phyloP scores from a whole-genome alignment of 805 yeast species.

The Ogataea corticis region DNA sequence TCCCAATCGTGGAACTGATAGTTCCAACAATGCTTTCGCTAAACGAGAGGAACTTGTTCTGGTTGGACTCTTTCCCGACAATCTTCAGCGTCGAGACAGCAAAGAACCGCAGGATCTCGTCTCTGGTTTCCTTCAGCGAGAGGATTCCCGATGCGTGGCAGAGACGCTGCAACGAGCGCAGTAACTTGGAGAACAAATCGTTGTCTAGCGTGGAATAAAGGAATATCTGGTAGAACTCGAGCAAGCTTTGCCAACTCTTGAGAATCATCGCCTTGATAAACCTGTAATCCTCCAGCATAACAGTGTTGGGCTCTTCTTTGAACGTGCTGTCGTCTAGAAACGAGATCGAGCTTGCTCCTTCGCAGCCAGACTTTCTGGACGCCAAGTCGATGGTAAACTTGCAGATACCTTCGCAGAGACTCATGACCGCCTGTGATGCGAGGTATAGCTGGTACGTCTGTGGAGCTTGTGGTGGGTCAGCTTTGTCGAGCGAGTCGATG shows the following conservation, averaged over 20 bases:
- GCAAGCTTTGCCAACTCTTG: conserved; percentile 41
- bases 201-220: conserved; percentile 68
- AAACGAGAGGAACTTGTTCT: conserved; percentile 41
- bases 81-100: conserved; percentile 46
- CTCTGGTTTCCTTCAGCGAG: conserved; percentile 56
- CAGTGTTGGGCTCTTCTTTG: conserved; percentile 9
- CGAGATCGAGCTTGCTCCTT: conserved; percentile 14
- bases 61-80: conserved; percentile 31
- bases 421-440: conserved; percentile 50
- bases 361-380: conserved; percentile 9
- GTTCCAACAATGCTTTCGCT: conserved; percentile 56
- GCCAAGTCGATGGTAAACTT: conserved; percentile 48
- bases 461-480: conserved; percentile 71
- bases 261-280: conserved; percentile 31
- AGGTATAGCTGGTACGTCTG: conserved; percentile 61
- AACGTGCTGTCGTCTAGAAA: conserved; percentile 27
- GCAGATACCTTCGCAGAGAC: conserved; percentile 70
- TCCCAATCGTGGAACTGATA: conserved; percentile 43
- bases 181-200: conserved; percentile 64
- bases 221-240: conserved; percentile 48
- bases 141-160: conserved; percentile 82
- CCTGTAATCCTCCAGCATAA: conserved; percentile 10
- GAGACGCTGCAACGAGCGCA: conserved; percentile 75
- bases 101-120: conserved; percentile 52
- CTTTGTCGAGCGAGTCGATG: conserved; percentile 78